Evolutionary conservation across 1,284 basidiomycete species (phyloP), one percentile per base, ranked within the genome.

Genomic region (Dichomitus squalens): DNA sequence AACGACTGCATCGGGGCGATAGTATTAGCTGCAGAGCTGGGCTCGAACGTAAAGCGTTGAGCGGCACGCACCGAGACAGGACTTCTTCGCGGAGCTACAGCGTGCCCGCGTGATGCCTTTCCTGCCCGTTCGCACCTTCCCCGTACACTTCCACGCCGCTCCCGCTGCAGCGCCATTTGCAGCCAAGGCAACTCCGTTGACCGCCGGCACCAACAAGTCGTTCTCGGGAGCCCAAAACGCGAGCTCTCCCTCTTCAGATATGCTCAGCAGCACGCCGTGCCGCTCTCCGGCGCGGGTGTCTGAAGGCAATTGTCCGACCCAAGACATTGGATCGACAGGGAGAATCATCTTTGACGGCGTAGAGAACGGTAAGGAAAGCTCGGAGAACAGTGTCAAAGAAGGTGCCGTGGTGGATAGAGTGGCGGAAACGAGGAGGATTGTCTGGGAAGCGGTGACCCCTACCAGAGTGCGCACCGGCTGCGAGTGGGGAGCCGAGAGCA

Each of bases 321-420:
- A 95, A 11, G 88, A 90, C 94, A 95, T 95, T 0, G 93, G 93
- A 71, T 96, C 93, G 4, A 96, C 92, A 5, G 91, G 90, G 11
- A 94, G 69, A 31, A 93, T 85, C 55, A 85, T 74, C 50, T 74
- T 79, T 2, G 84, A 81, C 3, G 77, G 73, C 39, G 70, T 70
- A 1, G 76, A 60, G 9, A 86, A 73, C 1, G 87, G 86, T 4
- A 89, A 74, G 38, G 65, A 70, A 31, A 75, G 76, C 51, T 78
- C 75, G 9, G 80, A 79, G 49, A 76, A 67, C 2, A 87, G 63
- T 14, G 61, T 57, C 6, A 85, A 72, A 1, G 71, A 69, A 16
- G 76, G 61, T 34, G 48, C 31, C 29, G 52, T 21, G 21, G 44
- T 55, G 29, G 47, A 50, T 29, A 66, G 60, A 3, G 54, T 56